A percentile compares a stretch with the other conserved stretches of the same genome.
phyloP scores from a whole-genome alignment of 2,329 filamentous ascomycete genomes.

The Shiraia bambusicola region DNA sequence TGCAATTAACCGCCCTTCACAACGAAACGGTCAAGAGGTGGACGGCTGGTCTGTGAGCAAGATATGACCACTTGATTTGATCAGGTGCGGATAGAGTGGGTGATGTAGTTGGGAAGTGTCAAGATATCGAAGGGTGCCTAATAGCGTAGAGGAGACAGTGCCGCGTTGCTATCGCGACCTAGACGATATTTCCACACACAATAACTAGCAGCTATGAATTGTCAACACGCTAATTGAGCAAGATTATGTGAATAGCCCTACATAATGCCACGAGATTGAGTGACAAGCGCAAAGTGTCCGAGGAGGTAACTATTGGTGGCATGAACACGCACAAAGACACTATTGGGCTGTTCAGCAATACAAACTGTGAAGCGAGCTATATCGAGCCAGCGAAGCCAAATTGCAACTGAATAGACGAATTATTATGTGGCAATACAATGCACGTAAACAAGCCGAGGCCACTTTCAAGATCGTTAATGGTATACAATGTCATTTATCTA shows the following conservation, averaged over 20 bases:
- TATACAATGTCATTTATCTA: conserved; percentile 1
- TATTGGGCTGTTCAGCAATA: conserved; percentile 21
- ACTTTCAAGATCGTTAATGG: conserved; percentile 10
- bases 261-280: conserved; percentile 30
- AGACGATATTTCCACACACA: conserved; percentile 15
- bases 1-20: conserved; percentile 26
- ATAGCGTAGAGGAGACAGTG: conserved; percentile 11
- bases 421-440: conserved; percentile 16
- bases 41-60: conserved; percentile 5
- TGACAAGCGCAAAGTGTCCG: conserved; percentile 12
- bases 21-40: conserved; percentile 20
- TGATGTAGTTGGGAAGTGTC: conserved; percentile 6
- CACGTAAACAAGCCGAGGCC: conserved; percentile 23
- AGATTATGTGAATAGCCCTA: conserved; percentile 16
- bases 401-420: conserved; percentile 11
- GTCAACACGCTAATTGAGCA: conserved; percentile 22
- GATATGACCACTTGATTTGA: conserved; percentile 1
- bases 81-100: conserved; percentile 4
- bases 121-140: conserved; percentile 12
- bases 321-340: conserved; percentile 38
- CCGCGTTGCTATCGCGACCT: conserved; percentile 22
- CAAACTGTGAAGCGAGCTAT: conserved; percentile 23
- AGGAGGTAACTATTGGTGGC: conserved; percentile 19
- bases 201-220: conserved; percentile 15
- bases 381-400: conserved; percentile 9